These are phyloP conservation scores for Metarhizium robertsii DNA, from an alignment of 2,329 filamentous ascomycete species.

Conservation along the genomic window DNA sequence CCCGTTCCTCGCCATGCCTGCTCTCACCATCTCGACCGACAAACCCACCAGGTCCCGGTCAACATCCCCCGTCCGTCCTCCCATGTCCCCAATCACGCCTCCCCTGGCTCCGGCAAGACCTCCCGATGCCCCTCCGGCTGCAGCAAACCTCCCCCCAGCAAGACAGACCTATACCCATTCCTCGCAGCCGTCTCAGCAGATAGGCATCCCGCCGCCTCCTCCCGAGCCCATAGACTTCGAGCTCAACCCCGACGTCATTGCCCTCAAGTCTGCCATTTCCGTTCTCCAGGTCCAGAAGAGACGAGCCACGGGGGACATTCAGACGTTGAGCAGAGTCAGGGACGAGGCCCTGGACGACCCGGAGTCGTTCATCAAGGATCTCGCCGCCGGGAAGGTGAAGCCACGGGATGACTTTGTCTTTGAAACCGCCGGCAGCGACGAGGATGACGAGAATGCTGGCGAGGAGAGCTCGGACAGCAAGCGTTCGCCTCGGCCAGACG, in stretches of 20 bases:
- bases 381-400: slow-evolving; percentile 52
- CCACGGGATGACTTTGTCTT: slow-evolving; percentile 7
- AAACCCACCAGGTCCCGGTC: slow-evolving; percentile 21
- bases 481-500: slow-evolving; percentile 10
- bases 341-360: slow-evolving; percentile 62
- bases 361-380: slow-evolving; percentile 58
- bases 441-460: slow-evolving; percentile 17
- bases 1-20: slow-evolving; percentile 16
- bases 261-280: slow-evolving; percentile 74
- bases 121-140: slow-evolving; percentile 10
- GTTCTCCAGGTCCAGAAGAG: slow-evolving; percentile 79
- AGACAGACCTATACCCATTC: slow-evolving; percentile 34
- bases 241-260: slow-evolving; percentile 76
- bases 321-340: slow-evolving; percentile 59
- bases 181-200: slow-evolving; percentile 28
- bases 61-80: slow-evolving; percentile 37
- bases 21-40: slow-evolving; percentile 22
- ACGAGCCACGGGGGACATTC: slow-evolving; percentile 68
- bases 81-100: slow-evolving; percentile 47
- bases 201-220: slow-evolving; percentile 34
- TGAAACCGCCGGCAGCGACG: slow-evolving; percentile 18
- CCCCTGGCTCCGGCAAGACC: slow-evolving; percentile 31
- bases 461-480: slow-evolving; percentile 20
- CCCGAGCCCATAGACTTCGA: slow-evolving; percentile 48
- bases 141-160: slow-evolving; percentile 11